Evolutionary conservation across 805 yeast species (phyloP).

Genomic region (Kazachstania kunashirensis): DNA sequence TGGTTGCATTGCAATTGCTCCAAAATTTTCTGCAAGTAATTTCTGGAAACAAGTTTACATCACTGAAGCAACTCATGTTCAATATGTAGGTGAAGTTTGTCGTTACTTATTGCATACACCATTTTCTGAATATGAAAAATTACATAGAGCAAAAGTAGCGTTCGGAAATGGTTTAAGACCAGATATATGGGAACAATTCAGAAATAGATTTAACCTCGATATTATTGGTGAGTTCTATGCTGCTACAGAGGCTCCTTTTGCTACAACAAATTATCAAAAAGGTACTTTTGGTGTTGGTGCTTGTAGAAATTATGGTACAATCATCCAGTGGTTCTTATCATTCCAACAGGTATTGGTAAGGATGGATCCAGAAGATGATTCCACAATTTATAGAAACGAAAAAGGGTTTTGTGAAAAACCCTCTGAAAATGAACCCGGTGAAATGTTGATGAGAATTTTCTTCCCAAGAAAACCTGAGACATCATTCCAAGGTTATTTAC

Average conservation of each 20-base stretch:
- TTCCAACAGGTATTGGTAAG: conserved; percentile 52
- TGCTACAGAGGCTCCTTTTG: conserved; percentile 86
- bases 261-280: conserved; percentile 67
- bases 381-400: conserved; percentile 59
- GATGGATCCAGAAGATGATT: conserved; percentile 75
- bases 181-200: conserved; percentile 81
- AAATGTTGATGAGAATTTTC: conserved; percentile 66
- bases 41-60: conserved; percentile 85
- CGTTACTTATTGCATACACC: conserved; percentile 67
- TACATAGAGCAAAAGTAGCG: conserved; percentile 57
- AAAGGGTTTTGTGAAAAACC: conserved; percentile 53
- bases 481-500: conserved; percentile 83
- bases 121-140: conserved; percentile 52
- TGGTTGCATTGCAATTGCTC: conserved; percentile 67
- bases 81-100: conserved; percentile 93
- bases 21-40: conserved; percentile 71
- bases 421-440: conserved; percentile 65
- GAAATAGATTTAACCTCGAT: conserved; percentile 60
- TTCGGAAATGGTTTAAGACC: conserved; percentile 85
- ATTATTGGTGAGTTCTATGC: conserved; percentile 88
- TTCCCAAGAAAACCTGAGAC: conserved; percentile 54
- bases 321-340: conserved; percentile 43
- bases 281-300: conserved; percentile 84
- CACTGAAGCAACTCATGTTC: conserved; percentile 66
- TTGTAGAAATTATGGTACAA: conserved; percentile 65